Evolutionary conservation across 768 basidiomycete genomes (phyloP), one percentile per base, ranked within the genome.

Genomic region (Rhizopogon sp.): DNA sequence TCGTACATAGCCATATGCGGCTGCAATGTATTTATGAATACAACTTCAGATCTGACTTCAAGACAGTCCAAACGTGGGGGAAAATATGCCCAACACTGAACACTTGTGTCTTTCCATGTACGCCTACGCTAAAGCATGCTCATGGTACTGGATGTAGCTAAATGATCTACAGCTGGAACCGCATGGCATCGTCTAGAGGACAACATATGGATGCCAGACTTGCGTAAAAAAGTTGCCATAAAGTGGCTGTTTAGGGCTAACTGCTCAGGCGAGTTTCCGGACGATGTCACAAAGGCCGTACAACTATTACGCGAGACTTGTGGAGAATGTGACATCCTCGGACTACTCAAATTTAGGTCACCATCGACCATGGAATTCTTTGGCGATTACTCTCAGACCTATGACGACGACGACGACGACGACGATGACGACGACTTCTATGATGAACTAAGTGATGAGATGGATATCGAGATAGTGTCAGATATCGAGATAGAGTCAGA

Each of bases 171-270:
- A 56, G 55, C 53, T 29, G 55, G 55, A 25, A 31, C 44, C 1
- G 42, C 45, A 20, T 56, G 53, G 55, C 51, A 56, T 53, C 53
- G 55, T 56, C 29, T 56, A 6, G 25, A 43, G 33, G 43, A 54
- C 16, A 29, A 55, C 16, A 53, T 43, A 44, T 56, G 55, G 54
- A 31, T 43, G 42, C 55, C 55, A 11, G 55, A 56, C 28, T 40
- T 55, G 16, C 41, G 25, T n/a, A 53, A 42, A 25, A 40, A n/a
- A 28, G 22, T 28, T 25, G 52, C 53, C 8, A 11, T 39, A 22
- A 29, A n/a, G 28, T 56, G 55, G 55, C 28, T 56, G 14, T 39
- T 33, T 25, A 17, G 25, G 17, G 43, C 31, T 5, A 14, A 37
- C 33, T 42, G 20, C 25, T 22, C 20, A 6, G 13, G 33, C 9